These are phyloP conservation scores for Penicillium sp. DNA, from an alignment of 2,329 filamentous ascomycete species.

Conservation along the genomic window DNA sequence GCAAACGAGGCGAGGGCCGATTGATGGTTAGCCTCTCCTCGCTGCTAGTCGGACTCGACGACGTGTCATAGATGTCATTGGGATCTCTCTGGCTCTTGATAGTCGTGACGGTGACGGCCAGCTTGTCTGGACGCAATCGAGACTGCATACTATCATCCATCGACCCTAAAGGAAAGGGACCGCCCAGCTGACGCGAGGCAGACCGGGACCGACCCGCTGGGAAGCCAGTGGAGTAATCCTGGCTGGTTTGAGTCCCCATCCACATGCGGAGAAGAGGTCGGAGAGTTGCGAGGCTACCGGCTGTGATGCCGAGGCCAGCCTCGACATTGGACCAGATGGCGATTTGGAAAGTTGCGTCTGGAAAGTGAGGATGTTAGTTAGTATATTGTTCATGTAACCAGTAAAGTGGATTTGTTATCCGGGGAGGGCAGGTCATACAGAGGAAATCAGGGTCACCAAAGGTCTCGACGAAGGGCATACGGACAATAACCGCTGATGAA, in stretches of 20 bases:
- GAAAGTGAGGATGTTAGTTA: neutral
- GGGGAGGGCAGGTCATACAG: conserved; percentile 24
- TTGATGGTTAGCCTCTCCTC: conserved; percentile 30
- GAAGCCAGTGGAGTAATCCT: conserved; percentile 23
- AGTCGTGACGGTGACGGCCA: conserved; percentile 32
- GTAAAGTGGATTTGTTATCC: neutral
- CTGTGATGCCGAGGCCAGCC: conserved; percentile 42
- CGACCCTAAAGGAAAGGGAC: conserved; percentile 27
- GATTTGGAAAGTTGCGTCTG: conserved; percentile 46
- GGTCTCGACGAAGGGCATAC: conserved; percentile 43
- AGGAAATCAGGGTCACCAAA: conserved; percentile 38
- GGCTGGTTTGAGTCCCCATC: conserved; percentile 21
- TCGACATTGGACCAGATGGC: conserved; percentile 42
- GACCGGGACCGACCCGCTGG: conserved; percentile 14
- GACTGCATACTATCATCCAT: conserved; percentile 20
- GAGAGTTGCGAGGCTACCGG: conserved; percentile 50
- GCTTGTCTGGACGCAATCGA: conserved; percentile 31
- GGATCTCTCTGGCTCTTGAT: conserved; percentile 26
- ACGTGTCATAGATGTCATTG: conserved; percentile 18
- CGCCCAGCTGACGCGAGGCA: conserved; percentile 20
- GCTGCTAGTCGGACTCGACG: conserved; percentile 26
- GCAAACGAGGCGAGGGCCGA: conserved; percentile 6
- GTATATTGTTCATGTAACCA: neutral
- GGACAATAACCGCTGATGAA: conserved; percentile 48
- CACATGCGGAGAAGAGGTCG: conserved; percentile 47